Evolutionary conservation across 2,329 filamentous ascomycete species (phyloP), one percentile per base, ranked within the genome.

Genomic region (Diaporthe sp.): DNA sequence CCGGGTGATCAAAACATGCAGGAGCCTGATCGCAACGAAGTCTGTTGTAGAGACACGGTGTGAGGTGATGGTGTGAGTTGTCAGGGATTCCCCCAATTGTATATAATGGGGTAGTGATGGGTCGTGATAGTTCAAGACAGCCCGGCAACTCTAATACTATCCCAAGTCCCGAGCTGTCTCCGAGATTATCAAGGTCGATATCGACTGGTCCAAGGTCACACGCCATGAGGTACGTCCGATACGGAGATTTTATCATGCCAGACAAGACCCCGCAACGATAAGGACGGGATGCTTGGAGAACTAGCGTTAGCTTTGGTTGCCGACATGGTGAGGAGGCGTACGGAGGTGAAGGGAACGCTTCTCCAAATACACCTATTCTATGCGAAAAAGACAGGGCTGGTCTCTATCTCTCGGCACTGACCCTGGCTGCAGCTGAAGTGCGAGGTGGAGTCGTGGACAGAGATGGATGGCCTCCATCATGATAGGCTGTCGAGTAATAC

Each of bases 201-300:
- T 22, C 68, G 51, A 76, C 60, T 75, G 72, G 72, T 20, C 22
- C 67, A 60, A 51, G 42, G 70, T 53, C 63, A 51, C 67, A 39
- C 28, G 44, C 42, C 34, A 75, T 31, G 42, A 61, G 61, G 39
- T 42, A 70, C 53, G 37, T 75, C 73, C 73, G 73, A 75, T 76
- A 47, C 68, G 75, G 72, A 76, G 67, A 76, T 72, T 71, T 42
- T 39, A n/a, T 63, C 53, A 17, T 70, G 49, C 63, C 44, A 44
- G 55, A 71, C 39, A 44, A 68, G 71, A 75, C 75, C 75, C 75
- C 75, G 72, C 75, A 75, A 70, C n/a, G 75, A 76, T 76, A 76
- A 76, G 71, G 28, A 49, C 51, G 25, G 47, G 51, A 49, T 39
- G 31, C 61, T 53, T 60, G 51, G 44, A 63, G 42, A 63, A 8